Evolutionary conservation across 176 grass and related monocot genomes (phyloP), one percentile per base, ranked within the genome.

Genomic region (Carex littledalei): DNA sequence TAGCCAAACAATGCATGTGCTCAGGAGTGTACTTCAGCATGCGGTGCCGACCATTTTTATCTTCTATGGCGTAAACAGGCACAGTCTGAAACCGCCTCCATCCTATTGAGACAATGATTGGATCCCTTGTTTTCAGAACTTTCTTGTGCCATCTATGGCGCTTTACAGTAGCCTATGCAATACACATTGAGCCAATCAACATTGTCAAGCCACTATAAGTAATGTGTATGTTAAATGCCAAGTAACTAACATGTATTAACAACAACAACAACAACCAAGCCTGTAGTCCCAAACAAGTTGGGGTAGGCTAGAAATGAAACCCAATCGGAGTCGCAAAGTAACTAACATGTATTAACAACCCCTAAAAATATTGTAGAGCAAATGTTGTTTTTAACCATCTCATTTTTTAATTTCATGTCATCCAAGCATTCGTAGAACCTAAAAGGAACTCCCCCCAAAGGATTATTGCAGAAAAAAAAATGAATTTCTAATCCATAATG

Each of bases 21-120:
- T 99, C 96, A 62, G 93, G 93, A 75, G 96, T 99, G 86, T 99
- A 99, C 81, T 99, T 99, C 49, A 99, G 93, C 96, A 95, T 99
- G 76, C 96, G 91, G 37, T 95, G 88, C 49, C 93, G 84, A 21
- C 88, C 93, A 92, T 98, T 98, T 22, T 43, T 85, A 86, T 99
- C 96, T 87, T 99, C 93, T 63, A 94, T 91, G 45, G 93, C 86
- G 84, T 99, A 99, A 24, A 95, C 87, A 86, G 96, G 96, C 67
- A 92, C 74, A 39, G 96, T 99, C 86, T 95, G 91, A 62, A 95
- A 88, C 15, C 91, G 91, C 64, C 96, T 92, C 93, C 96, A 99
- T 56, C 93, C 96, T 87, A 94, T 89, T 34, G 96, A 99, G 45
- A 99, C 85, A 63, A 95, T 90, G 64, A 99, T 88, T 69, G 96